Evolutionary conservation across 2,329 filamentous ascomycete genomes (phyloP), one percentile per base, ranked within the genome.

Genomic region (Phaeosphaeria sp.): DNA sequence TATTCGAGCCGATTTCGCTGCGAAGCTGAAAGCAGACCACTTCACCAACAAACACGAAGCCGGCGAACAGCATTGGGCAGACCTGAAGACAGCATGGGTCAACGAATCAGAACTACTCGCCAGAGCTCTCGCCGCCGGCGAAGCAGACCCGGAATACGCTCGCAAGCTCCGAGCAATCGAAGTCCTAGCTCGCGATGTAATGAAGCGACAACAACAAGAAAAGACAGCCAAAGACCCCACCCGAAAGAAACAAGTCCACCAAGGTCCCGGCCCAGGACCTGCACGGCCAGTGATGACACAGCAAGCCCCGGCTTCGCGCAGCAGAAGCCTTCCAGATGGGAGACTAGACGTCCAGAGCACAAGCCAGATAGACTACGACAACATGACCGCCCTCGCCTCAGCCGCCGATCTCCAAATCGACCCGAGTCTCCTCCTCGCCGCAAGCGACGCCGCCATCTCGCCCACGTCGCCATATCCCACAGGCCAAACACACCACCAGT

Each of bases 31-130:
- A 57, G 82, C 82, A 1, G 87, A 88, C 55, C 84, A 88, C 42
- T 90, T 93, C 67, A 89, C 85, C 5, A 90, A 86, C 74, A 92
- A 91, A 76, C 79, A 89, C n/a, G 87, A 91, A 69, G 87, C 88
- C 46, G 90, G 90, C 1, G 81, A 87, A 49, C 86, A 89, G 47
- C 87, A 89, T 64, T 95, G 90, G 89, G 83, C 85, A 54, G 84
- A 87, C 52, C 76, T 95, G 56, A 92, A 91, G 74, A 80, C 83
- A 56, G 79, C 81, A 53, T 94, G 91, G 91, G 83, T 89, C 41
- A 81, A 81, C 33, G 82, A 80, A 25, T 88, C 84, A 0, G 78
- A 81, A 9, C 72, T 87, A 4, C 77, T 91, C 17, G 84, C 82
- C 56, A 79, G 75, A 7, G 83, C 87, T 10, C 77, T 91, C 9